A percentile compares a stretch with the other conserved stretches of the same genome.
Conservation (phyloP, 345 rosid species). For the Turritis glabra region DNA sequence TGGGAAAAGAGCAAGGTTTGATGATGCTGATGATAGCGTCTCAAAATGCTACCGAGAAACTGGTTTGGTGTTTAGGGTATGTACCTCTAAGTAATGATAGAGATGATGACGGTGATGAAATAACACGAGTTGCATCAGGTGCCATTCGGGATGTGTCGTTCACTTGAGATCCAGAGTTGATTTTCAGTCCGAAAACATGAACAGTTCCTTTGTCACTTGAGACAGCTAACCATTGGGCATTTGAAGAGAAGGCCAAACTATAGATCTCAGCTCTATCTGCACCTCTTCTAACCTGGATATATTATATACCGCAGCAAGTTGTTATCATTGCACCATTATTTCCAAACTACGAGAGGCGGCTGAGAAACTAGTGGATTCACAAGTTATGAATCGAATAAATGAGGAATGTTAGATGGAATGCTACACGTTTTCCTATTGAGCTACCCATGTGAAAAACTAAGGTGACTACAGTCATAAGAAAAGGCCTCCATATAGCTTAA, state of each 20-base stretch:
- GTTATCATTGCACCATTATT: neutral
- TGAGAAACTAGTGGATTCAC: neutral
- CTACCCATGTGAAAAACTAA: neutral
- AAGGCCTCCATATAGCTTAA: too few species aligned
- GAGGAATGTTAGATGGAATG: neutral
- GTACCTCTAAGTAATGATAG: slow-evolving; percentile 77
- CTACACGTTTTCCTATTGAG: neutral
- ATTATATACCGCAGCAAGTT: neutral
- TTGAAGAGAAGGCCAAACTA: slow-evolving; percentile 88
- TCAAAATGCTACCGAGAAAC: neutral
- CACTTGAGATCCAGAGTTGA: slow-evolving; percentile 53
- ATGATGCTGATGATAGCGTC: neutral
- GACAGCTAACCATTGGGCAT: slow-evolving; percentile 85
- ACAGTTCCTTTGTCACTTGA: slow-evolving; percentile 99
- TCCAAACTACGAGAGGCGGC: neutral
- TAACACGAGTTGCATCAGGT: slow-evolving; percentile 38
- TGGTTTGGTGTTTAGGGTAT: neutral
- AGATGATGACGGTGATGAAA: slow-evolving; percentile 43
- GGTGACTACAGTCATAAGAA: neutral
- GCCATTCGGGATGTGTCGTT: slow-evolving; percentile 40
- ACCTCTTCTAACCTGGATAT: slow-evolving; percentile 81
- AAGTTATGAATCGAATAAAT: neutral
- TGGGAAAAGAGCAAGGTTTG: neutral
- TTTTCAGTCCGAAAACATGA: slow-evolving; percentile 86
- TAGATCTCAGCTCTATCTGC: slow-evolving; percentile 95